These are phyloP conservation scores for Akebia trifoliata DNA, from an alignment of 164 flowering plant species.

Conservation along the genomic window DNA sequence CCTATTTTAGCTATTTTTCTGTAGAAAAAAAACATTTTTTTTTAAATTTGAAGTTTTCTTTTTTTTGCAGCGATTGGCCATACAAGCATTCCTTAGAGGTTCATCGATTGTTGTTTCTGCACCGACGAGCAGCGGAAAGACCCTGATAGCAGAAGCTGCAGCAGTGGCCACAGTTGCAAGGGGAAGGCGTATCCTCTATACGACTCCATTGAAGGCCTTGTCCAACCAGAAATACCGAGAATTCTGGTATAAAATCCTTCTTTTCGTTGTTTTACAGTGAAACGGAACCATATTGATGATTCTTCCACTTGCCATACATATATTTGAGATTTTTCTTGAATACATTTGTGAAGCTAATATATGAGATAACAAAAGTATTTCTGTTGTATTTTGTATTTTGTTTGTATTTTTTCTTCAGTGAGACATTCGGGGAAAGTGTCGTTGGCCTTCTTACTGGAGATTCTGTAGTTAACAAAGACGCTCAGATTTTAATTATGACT, in stretches of 20 bases:
- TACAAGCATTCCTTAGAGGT: slow-evolving; percentile 80
- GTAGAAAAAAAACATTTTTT: not conserved
- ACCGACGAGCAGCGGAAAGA: slow-evolving; percentile 96
- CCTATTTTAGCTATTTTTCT: not conserved
- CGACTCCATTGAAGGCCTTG: slow-evolving; percentile 93
- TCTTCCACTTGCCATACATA: not conserved
- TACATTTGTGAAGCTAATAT: not conserved
- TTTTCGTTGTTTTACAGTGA: not conserved
- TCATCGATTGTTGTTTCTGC: slow-evolving; percentile 96
- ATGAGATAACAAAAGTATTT: not conserved
- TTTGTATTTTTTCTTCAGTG: slow-evolving; percentile 32
- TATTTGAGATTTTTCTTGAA: not conserved
- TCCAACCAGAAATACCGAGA: slow-evolving; percentile 95
- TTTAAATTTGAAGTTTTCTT: not conserved
- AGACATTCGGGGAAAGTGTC: slow-evolving; percentile 81
- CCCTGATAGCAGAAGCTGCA: slow-evolving; percentile 94
- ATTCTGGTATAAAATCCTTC: slow-evolving; percentile 44
- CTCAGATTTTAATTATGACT: slow-evolving; percentile 86
- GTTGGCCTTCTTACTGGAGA: slow-evolving; percentile 98
- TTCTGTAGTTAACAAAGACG: slow-evolving; percentile 83
- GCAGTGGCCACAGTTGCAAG: slow-evolving; percentile 79
- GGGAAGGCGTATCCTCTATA: slow-evolving; percentile 76
- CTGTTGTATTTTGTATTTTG: not conserved
- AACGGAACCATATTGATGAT: not conserved
- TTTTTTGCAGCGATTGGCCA: slow-evolving; percentile 58